Evolutionary conservation across 2,329 filamentous ascomycete species (phyloP), one percentile per base, ranked within the genome.

Genomic region (Cytospora paraplurivora): DNA sequence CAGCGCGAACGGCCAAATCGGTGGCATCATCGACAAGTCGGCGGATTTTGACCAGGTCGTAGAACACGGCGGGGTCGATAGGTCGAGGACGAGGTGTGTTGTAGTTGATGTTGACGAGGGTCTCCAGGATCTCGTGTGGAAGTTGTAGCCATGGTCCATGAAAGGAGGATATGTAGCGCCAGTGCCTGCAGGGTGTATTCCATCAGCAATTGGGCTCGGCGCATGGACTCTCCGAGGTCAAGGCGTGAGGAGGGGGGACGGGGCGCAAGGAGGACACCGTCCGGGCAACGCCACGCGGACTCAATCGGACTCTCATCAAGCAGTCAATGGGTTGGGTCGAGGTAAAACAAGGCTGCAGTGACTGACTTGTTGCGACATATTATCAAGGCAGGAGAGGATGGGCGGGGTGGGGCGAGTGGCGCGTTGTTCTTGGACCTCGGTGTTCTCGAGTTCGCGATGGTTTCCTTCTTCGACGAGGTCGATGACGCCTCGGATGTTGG

Each of bases 141-240:
- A 94, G 81, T 75, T 92, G 88, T 15, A 93, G 84, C 92, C 92
- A 95, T 69, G 90, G 88, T 32, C 91, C 92, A 72, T 93, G 88
- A 72, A 91, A 95, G 34, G 88, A 90, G 27, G 90, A 93, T 64
- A 95, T 93, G 74, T 92, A 92, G 67, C 88, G 85, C 91, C 91
- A 94, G 77, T 94, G 90, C 74, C 91, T 94, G 59, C 38, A 56
- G 10, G 6, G 15, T 27, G 27, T 35, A 7, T 37, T 21, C 27
- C 37, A 58, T 67, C 56, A 67, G 63, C 34, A 56, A 37, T 32
- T 56, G 57, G 44, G 47, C 13, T n/a, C 7, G 49, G 32, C 50
- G 33, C 59, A 57, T 55, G 7, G 34, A 19, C 12, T 32, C 6
- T 19, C n/a, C 47, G n/a, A 17, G 1, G 41, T 33, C n/a, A 37